Evolutionary conservation across 129 eudicot genomes (phyloP).

Genomic region (Ambrosia trifida): DNA sequence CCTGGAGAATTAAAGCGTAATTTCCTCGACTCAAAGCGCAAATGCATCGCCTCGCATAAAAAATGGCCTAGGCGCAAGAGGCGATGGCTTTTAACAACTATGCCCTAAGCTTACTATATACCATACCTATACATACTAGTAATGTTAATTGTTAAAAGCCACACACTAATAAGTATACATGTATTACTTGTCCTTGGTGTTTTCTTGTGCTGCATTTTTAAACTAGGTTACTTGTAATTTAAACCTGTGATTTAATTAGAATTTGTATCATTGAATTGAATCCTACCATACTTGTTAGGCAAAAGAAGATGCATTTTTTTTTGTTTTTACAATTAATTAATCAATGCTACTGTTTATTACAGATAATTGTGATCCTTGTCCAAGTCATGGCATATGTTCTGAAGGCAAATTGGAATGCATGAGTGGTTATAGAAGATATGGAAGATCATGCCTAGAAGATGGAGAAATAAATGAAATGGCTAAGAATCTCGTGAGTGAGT

Average conservation of each 20-base stretch:
- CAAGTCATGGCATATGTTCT: slow-evolving; percentile 73
- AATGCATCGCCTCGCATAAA: too few relatives aligned
- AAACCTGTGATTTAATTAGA: neutral
- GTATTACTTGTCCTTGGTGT: neutral
- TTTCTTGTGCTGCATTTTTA: neutral
- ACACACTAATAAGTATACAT: neutral
- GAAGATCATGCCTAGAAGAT: slow-evolving; percentile 79
- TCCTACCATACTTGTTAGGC: neutral
- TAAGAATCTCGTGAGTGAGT: slow-evolving; percentile 69
- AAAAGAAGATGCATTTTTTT: neutral
- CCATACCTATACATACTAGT: neutral
- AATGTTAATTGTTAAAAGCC: neutral
- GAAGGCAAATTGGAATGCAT: slow-evolving; percentile 75
- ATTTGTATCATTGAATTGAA: neutral
- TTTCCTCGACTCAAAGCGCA: too few relatives aligned
- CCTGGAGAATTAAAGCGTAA: too few relatives aligned
- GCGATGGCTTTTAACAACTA: too few relatives aligned
- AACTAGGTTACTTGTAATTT: neutral
- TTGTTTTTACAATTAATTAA: slow-evolving; percentile 4
- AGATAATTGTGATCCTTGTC: slow-evolving; percentile 90
- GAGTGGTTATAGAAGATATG: slow-evolving; percentile 67
- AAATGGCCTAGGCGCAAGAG: too few relatives aligned
- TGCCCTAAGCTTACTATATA: too few relatives aligned
- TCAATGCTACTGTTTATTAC: slow-evolving; percentile 30
- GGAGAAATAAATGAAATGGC: slow-evolving; percentile 69